phyloP scores from a whole-genome alignment of 768 basidiomycete genomes.

The Boletus pseudo-olivaceus region DNA sequence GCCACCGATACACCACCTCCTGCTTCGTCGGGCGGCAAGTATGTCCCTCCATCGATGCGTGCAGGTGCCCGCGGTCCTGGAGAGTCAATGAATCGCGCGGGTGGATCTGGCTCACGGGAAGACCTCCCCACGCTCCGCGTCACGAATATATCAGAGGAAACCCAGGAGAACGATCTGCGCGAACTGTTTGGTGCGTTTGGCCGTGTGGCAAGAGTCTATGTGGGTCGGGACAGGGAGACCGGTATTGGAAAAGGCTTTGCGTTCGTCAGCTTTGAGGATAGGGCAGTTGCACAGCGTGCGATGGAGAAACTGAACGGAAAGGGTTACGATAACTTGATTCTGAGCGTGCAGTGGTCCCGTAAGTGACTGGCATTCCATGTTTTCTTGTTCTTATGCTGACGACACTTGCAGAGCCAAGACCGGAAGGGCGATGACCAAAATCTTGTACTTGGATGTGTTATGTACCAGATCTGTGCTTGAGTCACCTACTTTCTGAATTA shows the following conservation, averaged over 20 bases:
- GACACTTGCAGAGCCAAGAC: slow-evolving; percentile 38
- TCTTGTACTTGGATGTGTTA: background rate
- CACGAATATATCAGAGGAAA: slow-evolving; percentile 95
- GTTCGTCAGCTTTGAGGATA: slow-evolving; percentile 92
- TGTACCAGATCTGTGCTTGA: slow-evolving; percentile 4
- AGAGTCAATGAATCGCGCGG: slow-evolving; percentile 59
- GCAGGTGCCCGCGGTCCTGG: slow-evolving; percentile 63
- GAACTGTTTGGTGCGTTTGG: slow-evolving; percentile 89
- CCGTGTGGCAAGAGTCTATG: slow-evolving; percentile 83
- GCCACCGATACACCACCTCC: slow-evolving; percentile 30
- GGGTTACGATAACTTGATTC: slow-evolving; percentile 90
- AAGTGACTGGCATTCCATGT: slow-evolving; percentile 26
- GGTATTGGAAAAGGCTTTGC: slow-evolving; percentile 95
- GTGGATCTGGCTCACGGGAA: slow-evolving; percentile 61
- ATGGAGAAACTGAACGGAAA: slow-evolving; percentile 89
- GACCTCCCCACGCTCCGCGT: slow-evolving; percentile 96
- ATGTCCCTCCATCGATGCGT: slow-evolving; percentile 93
- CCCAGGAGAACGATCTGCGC: slow-evolving; percentile 89
- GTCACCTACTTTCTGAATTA: background rate
- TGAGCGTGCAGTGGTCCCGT: slow-evolving; percentile 66
- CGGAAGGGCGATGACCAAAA: slow-evolving; percentile 34
- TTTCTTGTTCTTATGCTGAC: background rate
- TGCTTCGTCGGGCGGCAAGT: slow-evolving; percentile 64
- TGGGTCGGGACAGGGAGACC: slow-evolving; percentile 92
- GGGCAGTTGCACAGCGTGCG: slow-evolving; percentile 75